phyloP scores from a whole-genome alignment of 2,329 filamentous ascomycete species.

The Gremmenia infestans region DNA sequence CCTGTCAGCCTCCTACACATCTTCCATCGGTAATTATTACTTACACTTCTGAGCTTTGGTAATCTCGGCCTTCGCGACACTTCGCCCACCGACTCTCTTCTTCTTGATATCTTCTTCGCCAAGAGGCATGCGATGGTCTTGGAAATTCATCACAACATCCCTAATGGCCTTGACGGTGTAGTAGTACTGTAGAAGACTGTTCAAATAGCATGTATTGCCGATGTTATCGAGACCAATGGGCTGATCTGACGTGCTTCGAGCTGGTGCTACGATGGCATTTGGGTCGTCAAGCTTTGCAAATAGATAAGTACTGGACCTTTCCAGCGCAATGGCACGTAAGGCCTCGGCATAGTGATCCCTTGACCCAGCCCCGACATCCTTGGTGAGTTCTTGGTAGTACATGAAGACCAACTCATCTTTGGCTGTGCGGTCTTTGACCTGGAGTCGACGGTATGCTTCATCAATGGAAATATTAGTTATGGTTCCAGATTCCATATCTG shows the following conservation, averaged over 20 bases:
- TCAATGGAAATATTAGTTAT: slow-evolving; percentile 19
- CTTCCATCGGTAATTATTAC: slow-evolving; percentile 33
- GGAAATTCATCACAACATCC: slow-evolving; percentile 72
- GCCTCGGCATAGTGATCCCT: slow-evolving; percentile 31
- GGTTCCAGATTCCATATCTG: slow-evolving; percentile 23
- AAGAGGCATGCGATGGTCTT: slow-evolving; percentile 63
- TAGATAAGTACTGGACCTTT: slow-evolving; percentile 29
- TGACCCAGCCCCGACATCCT: slow-evolving; percentile 25
- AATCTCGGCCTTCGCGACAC: slow-evolving; percentile 54
- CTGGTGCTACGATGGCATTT: slow-evolving; percentile 27
- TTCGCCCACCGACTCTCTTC: slow-evolving; percentile 72
- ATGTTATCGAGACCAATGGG: slow-evolving; percentile 90
- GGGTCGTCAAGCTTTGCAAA: slow-evolving; percentile 32
- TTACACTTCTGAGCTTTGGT: slow-evolving; percentile 67
- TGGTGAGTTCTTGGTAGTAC: slow-evolving; percentile 29
- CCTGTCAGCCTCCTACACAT: slow-evolving; percentile 10
- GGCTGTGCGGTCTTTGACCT: slow-evolving; percentile 22
- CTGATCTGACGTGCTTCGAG: slow-evolving; percentile 42
- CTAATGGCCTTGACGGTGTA: slow-evolving; percentile 82
- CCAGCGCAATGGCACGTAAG: slow-evolving; percentile 28
- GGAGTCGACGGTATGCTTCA: slow-evolving; percentile 31
- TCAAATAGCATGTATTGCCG: slow-evolving; percentile 96
- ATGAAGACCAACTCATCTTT: slow-evolving; percentile 30
- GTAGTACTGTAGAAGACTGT: slow-evolving; percentile 92
- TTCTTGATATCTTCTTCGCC: slow-evolving; percentile 56